Evolutionary conservation across 257 asterid species (phyloP).

Genomic region (Solanum bulbocastanum): DNA sequence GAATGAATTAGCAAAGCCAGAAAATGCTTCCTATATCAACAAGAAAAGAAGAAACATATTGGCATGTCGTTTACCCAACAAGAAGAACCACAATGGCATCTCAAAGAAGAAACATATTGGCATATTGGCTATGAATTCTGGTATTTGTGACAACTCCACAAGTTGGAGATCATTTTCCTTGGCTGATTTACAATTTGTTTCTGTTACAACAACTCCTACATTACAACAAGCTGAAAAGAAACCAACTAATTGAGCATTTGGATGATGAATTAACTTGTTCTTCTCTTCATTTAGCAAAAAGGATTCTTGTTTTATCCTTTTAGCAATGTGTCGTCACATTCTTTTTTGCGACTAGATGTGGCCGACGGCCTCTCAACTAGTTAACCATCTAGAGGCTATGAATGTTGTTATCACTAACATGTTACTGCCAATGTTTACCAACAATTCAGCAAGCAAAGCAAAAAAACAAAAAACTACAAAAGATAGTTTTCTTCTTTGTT

Average conservation of each 20-base stretch:
- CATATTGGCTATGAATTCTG: background rate
- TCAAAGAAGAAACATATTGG: conserved; percentile 2
- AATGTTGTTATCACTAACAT: background rate
- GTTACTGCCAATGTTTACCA: background rate
- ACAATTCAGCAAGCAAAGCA: background rate
- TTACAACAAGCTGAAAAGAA: conserved; percentile 1
- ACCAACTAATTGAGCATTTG: background rate
- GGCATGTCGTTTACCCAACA: conserved; percentile 23
- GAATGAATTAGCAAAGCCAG: conserved; percentile 56
- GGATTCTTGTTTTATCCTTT: background rate
- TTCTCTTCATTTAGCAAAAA: background rate
- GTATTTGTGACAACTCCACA: background rate
- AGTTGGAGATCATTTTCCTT: conserved; percentile 55
- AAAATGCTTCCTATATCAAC: conserved; percentile 31
- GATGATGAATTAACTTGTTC: background rate
- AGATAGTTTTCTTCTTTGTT: background rate
- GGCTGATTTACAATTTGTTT: conserved; percentile 43
- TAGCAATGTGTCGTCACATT: background rate
- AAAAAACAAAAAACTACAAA: background rate
- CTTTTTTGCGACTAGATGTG: background rate
- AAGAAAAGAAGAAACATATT: conserved; percentile 51
- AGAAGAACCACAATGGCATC: conserved; percentile 25
- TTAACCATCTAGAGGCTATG: background rate
- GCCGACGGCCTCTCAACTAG: background rate
- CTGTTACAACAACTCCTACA: background rate